Evolutionary conservation across 2,329 filamentous ascomycete genomes (phyloP).

Genomic region (Xylaria sp.): DNA sequence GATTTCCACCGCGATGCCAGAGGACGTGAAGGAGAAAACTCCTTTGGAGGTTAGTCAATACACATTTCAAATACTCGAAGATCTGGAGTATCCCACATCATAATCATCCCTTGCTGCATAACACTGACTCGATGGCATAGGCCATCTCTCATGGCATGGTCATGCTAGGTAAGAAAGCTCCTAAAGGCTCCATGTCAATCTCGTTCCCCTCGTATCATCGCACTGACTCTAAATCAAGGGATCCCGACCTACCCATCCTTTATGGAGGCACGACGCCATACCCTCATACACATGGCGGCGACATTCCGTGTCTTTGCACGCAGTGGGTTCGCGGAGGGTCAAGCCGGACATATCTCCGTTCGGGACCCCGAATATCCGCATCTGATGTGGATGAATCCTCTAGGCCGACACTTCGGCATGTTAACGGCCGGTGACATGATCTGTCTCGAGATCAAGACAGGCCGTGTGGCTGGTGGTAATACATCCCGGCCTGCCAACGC

Average conservation of each 20-base stretch:
- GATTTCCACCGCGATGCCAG: constrained; percentile 2
- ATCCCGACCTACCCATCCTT: constrained; percentile 40
- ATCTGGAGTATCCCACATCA: not conserved
- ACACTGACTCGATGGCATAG: constrained; percentile 15
- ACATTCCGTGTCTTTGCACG: constrained; percentile 64
- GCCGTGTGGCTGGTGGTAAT: constrained; percentile 60
- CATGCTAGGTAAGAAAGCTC: constrained; percentile 27
- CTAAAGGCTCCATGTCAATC: not conserved
- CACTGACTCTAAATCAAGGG: constrained; percentile 25
- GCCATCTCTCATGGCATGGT: constrained; percentile 35
- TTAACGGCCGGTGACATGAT: constrained; percentile 63
- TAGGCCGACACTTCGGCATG: constrained; percentile 60
- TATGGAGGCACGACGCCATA: constrained; percentile 52
- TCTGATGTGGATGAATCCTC: constrained; percentile 59
- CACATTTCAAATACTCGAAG: not conserved
- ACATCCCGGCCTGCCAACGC: constrained; percentile 56
- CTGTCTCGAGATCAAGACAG: constrained; percentile 52
- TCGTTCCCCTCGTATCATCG: not conserved
- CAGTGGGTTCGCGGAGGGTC: constrained; percentile 62
- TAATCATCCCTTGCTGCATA: not conserved
- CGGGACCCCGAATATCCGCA: constrained; percentile 28
- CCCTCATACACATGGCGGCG: constrained; percentile 60
- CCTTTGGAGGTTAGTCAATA: constrained; percentile 27
- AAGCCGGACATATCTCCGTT: constrained; percentile 45
- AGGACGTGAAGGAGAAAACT: constrained; percentile 25